Conservation (phyloP, 345 rosid species). For the Kandelia obovata region DNA sequence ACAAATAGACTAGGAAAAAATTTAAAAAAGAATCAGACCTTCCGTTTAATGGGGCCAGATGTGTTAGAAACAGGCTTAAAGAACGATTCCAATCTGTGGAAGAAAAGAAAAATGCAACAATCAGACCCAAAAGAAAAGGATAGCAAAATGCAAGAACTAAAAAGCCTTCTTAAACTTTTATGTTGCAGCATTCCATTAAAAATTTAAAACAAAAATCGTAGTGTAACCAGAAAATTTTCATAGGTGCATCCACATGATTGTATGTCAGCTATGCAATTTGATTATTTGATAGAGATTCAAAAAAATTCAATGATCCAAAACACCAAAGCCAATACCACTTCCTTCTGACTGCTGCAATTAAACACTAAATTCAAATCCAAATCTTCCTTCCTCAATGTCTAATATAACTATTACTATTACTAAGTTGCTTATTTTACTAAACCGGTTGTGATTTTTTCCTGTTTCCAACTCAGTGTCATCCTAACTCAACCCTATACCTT, state of each 20-base stretch:
- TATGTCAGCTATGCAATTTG: too few relatives aligned
- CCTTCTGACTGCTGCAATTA: background rate
- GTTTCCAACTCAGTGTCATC: too few relatives aligned
- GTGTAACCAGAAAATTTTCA: background rate
- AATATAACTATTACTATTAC: background rate
- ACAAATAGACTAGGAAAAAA: slow-evolving; percentile 2
- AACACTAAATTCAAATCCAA: background rate
- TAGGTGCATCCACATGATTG: too few relatives aligned
- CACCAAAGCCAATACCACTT: background rate
- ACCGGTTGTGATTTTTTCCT: background rate
- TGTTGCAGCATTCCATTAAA: background rate
- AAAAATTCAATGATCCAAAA: too few relatives aligned
- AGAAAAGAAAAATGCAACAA: slow-evolving; percentile 6
- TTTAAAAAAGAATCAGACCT: slow-evolving; percentile 43
- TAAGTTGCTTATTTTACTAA: background rate
- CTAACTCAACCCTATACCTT: too few relatives aligned
- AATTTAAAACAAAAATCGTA: background rate
- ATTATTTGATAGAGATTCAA: too few relatives aligned
- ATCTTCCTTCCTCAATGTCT: background rate
- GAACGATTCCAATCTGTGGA: slow-evolving; percentile 67
- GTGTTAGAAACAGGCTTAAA: slow-evolving; percentile 63
- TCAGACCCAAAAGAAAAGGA: slow-evolving; percentile 8
- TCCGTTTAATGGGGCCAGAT: slow-evolving; percentile 56
- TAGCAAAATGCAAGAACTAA: background rate
- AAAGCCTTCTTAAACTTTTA: background rate